Conservation (phyloP, 1,139 yeast species). For the Ashbya aceris region DNA sequence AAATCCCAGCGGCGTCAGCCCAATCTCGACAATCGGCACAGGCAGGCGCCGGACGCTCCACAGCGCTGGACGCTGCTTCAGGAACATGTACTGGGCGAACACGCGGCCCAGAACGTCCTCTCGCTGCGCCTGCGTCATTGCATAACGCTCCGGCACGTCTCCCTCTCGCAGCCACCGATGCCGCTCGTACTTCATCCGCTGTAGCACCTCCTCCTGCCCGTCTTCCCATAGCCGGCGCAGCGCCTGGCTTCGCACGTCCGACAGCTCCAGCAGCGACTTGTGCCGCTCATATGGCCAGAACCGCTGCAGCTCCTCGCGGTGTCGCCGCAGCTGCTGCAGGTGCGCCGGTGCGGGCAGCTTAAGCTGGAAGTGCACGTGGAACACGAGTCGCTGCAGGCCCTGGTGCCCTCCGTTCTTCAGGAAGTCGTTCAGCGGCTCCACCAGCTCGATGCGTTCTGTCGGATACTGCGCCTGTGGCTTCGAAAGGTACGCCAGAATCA, state of each 20-base stretch:
- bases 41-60: conserved; percentile 14
- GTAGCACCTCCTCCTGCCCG: conserved; percentile 8
- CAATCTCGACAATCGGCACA: conserved; percentile 18
- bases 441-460: background rate
- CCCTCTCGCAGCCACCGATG: conserved; percentile 11
- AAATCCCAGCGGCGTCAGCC: conserved; percentile 18
- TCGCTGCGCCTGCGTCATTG: conserved; percentile 1
- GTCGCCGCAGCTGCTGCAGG: conserved; percentile 8
- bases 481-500: too few species aligned
- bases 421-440: conserved; percentile 1
- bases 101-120: conserved; percentile 9
- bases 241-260: conserved; percentile 11
- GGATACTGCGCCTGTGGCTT: background rate
- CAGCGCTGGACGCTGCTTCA: conserved; percentile 13
- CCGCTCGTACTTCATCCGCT: conserved; percentile 8
- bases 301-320: conserved; percentile 12
- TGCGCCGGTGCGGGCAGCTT: conserved; percentile 11
- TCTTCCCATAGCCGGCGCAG: conserved; percentile 13
- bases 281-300: conserved; percentile 21
- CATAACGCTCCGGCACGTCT: background rate
- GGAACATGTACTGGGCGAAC: conserved; percentile 15
- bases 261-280: conserved; percentile 10
- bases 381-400: conserved; percentile 12
- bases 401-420: background rate
- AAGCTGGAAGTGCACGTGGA: conserved; percentile 13